Percentiles rank a stretch among this genome's conserved stretches.
These are phyloP conservation scores for Dictyostelium firmibasis DNA, from an alignment of 78 protist genomes.

Conservation along the genomic window DNA sequence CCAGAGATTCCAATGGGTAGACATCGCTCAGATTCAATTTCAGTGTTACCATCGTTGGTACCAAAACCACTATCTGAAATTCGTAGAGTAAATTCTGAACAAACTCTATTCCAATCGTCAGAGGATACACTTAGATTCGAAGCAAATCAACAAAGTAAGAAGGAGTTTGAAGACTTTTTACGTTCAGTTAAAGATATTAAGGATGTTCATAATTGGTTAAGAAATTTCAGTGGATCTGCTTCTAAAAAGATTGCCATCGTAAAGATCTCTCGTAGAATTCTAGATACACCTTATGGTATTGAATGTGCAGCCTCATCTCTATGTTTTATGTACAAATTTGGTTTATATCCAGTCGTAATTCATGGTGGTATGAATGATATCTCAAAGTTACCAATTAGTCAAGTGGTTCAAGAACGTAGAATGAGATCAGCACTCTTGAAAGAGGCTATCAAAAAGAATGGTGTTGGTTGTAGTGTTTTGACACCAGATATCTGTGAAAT, in stretches of 20 bases:
- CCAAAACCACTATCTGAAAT: constrained; percentile 25
- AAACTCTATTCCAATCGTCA: constrained; percentile 18
- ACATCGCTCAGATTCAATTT: constrained; percentile 37
- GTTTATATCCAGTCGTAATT: constrained; percentile 46
- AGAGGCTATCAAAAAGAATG: constrained; percentile 68
- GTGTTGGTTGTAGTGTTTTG: constrained; percentile 49
- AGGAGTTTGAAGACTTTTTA: constrained; percentile 61
- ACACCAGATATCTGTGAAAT: constrained; percentile 54
- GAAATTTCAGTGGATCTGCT: constrained; percentile 18
- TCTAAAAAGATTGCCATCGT: constrained; percentile 54
- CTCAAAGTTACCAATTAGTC: neutral
- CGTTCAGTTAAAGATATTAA: constrained; percentile 62
- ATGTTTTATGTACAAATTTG: constrained; percentile 66
- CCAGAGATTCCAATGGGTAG: neutral
- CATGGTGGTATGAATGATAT: constrained; percentile 74
- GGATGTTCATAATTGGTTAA: constrained; percentile 59
- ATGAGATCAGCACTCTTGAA: constrained; percentile 5
- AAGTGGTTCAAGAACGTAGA: constrained; percentile 45
- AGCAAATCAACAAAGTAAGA: constrained; percentile 33
- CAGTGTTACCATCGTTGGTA: neutral
- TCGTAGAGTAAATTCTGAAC: constrained; percentile 44
- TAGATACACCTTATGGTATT: constrained; percentile 52
- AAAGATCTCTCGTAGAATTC: constrained; percentile 35
- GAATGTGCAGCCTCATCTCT: constrained; percentile 41
- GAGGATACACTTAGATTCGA: constrained; percentile 43